Base-by-base conservation (phyloP, 371 early-diverging fungal genomes). In the Synchytrium microbalum region DNA sequence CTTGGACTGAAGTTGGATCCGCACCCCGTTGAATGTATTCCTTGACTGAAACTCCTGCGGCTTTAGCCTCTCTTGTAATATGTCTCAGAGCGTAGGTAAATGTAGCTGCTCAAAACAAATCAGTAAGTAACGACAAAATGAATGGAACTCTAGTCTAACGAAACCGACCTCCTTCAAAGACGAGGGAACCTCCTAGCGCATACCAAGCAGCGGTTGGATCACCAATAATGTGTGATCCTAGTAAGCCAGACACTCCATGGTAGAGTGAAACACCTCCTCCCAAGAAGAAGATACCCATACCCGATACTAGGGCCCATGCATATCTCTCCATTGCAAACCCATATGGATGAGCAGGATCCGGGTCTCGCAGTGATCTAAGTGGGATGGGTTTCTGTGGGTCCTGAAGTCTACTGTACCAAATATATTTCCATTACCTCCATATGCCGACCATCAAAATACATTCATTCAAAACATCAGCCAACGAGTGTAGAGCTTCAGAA, bases 201-300 rank as follows among this genome's bases (percentile, higher is more conserved):
- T 55, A 53, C 55, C 66, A 69, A 16, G 73, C 72, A 2, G 70
- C 63, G 3, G 73, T 69, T 24, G 68, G 32, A 55, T 79, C 80
- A 2, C 71, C 75, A 23, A 78, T 23, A 2, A 61, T 66, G 60
- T 74, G 75, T 27, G 55, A 59, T 23, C 58, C 56, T 10, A 67
- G 60, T 1, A 81, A 63, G 24, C 78, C 76, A 33, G 58, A 60
- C 32, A 79, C 61, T 3, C 77, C 79, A 60, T 79, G 79, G 54
- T 79, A 77, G 38, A 75, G 23, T 46, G 68, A 64, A 0, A 77
- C 76, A 30, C 79, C 77, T 13, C 79, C 77, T 13, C 78, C 79
- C 28, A 81, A 63, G 62, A 81, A 81, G 66, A 80, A 80, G 38
- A 80, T 73, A 26, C 79, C 79, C n/a, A 75, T 73, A 14, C 79